Evolutionary conservation across 2,329 filamentous ascomycete genomes (phyloP).

Genomic region (Diplocarpon mali): DNA sequence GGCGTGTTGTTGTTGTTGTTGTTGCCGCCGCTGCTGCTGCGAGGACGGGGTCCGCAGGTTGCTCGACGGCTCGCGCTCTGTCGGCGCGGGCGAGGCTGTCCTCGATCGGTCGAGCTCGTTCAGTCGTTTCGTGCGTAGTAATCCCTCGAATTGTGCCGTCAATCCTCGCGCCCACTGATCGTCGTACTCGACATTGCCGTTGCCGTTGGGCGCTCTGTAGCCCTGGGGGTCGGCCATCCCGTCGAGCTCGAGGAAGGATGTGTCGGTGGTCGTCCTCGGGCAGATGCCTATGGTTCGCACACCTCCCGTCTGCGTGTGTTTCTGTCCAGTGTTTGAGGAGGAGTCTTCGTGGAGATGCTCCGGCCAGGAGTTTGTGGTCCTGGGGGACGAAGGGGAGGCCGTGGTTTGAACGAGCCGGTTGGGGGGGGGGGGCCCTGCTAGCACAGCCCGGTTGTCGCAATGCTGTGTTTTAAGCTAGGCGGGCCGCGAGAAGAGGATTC

Average conservation of each 20-base stretch:
- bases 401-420: conserved; percentile 10
- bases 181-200: conserved; percentile 33
- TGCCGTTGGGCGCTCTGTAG: conserved; percentile 10
- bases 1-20: conserved; percentile 17
- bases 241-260: conserved; percentile 19
- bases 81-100: conserved; percentile 44
- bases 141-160: conserved; percentile 72
- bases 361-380: conserved; percentile 5
- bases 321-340: conserved; percentile 1
- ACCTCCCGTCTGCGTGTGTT: conserved; percentile 9
- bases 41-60: conserved; percentile 32
- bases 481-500: conserved; percentile 5
- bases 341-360: conserved; percentile 7
- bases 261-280: conserved; percentile 13
- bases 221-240: conserved; percentile 22
- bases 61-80: conserved; percentile 39
- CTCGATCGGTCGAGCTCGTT: conserved; percentile 63
- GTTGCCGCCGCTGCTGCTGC: background rate
- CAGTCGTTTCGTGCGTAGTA: conserved; percentile 78
- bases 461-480: conserved; percentile 6
- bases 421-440: background rate
- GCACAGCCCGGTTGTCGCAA: conserved; percentile 9
- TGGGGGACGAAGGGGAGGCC: background rate
- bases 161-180: conserved; percentile 71
- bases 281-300: conserved; percentile 1